Evolutionary conservation across 495 filamentous ascomycete species (phyloP).

Genomic region (Aspergillus asperescens): DNA sequence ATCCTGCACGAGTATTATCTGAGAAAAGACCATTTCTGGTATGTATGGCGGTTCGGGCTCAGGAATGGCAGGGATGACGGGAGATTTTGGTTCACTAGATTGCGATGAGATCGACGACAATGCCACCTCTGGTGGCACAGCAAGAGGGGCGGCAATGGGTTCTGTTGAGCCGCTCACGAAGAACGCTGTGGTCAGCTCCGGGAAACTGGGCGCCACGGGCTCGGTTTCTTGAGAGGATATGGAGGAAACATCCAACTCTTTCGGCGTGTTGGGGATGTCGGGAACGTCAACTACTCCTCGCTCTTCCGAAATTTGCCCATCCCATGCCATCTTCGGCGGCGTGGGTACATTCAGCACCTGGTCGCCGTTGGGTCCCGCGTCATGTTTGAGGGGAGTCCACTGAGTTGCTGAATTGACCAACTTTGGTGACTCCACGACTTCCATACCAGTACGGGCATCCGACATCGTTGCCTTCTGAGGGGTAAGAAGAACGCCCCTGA

Average conservation of each 20-base stretch:
- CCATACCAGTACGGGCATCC: conserved; percentile 19
- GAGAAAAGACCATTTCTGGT: conserved; percentile 24
- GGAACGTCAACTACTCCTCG: conserved; percentile 16
- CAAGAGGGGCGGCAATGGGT: conserved; percentile 24
- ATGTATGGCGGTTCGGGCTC: conserved; percentile 20
- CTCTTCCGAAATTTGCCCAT: conserved; percentile 20
- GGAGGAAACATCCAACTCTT: conserved; percentile 31
- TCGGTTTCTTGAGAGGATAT: conserved; percentile 36
- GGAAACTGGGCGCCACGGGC: conserved; percentile 28
- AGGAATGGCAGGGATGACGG: neutral
- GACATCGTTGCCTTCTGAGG: conserved; percentile 16
- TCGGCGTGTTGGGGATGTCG: conserved; percentile 17
- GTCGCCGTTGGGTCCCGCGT: conserved; percentile 21
- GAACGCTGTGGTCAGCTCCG: conserved; percentile 31
- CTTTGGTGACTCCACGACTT: conserved; percentile 17
- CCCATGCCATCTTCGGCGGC: conserved; percentile 39
- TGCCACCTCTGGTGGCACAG: conserved; percentile 21
- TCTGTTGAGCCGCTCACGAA: conserved; percentile 27
- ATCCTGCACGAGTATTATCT: conserved; percentile 17
- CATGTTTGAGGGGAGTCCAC: conserved; percentile 31
- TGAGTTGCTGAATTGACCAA: conserved; percentile 36
- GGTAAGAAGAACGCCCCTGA: conserved; percentile 17
- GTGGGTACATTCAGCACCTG: conserved; percentile 32
- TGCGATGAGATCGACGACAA: conserved; percentile 31
- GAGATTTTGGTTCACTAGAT: conserved; percentile 20